Conservation (phyloP, 306 rosid genomes). For the Alnus rubra region DNA sequence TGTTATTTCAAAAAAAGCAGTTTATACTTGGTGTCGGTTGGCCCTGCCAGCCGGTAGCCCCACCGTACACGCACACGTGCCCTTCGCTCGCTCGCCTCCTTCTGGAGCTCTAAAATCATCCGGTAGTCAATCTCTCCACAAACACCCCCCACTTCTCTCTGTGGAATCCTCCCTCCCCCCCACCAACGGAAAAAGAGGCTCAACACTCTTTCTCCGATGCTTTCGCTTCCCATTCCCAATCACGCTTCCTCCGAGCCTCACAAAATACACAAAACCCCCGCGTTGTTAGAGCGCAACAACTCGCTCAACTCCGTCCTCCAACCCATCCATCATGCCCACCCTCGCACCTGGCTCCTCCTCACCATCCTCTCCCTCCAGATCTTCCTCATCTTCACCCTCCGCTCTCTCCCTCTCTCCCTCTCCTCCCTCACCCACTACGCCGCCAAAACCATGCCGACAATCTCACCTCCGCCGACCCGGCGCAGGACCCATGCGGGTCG, state of each 20-base stretch:
- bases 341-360: conserved; percentile 69
- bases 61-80: conserved; percentile 67
- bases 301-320: conserved; percentile 29
- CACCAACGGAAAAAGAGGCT: conserved; percentile 24
- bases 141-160: not conserved
- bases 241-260: conserved; percentile 34
- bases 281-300: conserved; percentile 27
- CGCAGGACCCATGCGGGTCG: conserved; percentile 34
- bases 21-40: conserved; percentile 52
- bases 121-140: not conserved
- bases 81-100: not conserved
- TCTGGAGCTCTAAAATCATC: not conserved
- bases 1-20: conserved; percentile 9
- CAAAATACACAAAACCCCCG: conserved; percentile 34
- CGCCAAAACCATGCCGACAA: not conserved
- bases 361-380: conserved; percentile 62
- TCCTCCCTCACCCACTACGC: conserved; percentile 13
- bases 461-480: conserved; percentile 17
- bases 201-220: conserved; percentile 48
- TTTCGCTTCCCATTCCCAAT: conserved; percentile 63
- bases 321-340: conserved; percentile 40
- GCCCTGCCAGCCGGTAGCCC: conserved; percentile 18
- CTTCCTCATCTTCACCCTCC: conserved; percentile 40
- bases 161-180: too few relatives aligned
- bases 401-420: conserved; percentile 6